Conservation (phyloP, 345 rosid species). For the Chamaenerion angustifolium region DNA sequence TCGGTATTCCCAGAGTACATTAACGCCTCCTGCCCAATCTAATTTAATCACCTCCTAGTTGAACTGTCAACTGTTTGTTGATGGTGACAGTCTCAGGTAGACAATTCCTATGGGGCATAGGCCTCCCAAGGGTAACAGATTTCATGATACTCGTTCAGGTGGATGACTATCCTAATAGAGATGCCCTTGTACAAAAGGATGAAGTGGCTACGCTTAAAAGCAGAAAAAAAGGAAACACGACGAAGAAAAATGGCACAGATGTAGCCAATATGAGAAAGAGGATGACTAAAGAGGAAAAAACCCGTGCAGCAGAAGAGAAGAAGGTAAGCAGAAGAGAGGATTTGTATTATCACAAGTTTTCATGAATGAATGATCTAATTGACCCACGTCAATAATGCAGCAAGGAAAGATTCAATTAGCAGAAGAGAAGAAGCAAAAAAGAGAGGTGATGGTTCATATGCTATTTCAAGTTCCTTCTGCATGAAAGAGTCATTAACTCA, state of each 20-base stretch:
- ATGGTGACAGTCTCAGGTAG: too few relatives aligned
- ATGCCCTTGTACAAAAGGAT: constrained; percentile 23
- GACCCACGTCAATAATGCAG: neutral
- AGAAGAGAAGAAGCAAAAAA: constrained; percentile 71
- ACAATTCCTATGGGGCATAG: too few relatives aligned
- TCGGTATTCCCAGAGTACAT: too few relatives aligned
- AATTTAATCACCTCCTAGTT: neutral
- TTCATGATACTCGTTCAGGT: constrained; percentile 23
- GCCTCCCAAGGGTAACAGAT: too few relatives aligned
- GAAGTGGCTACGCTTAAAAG: constrained; percentile 4
- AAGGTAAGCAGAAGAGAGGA: constrained; percentile 61
- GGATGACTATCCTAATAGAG: constrained; percentile 37
- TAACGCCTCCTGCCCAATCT: too few relatives aligned
- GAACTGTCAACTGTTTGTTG: neutral
- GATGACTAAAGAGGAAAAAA: constrained; percentile 40
- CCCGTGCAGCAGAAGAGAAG: constrained; percentile 45
- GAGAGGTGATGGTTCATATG: constrained; percentile 34
- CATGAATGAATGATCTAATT: neutral
- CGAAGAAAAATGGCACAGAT: constrained; percentile 17
- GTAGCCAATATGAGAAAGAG: constrained; percentile 29
- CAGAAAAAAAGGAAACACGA: constrained; percentile 10
- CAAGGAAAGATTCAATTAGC: constrained; percentile 26
- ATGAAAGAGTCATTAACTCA: constrained; percentile 3
- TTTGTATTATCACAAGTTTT: neutral
- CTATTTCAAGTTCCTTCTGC: neutral